Evolutionary conservation across 176 grass and related monocot genomes (phyloP).

Genomic region (Coix lacrymajobi): DNA sequence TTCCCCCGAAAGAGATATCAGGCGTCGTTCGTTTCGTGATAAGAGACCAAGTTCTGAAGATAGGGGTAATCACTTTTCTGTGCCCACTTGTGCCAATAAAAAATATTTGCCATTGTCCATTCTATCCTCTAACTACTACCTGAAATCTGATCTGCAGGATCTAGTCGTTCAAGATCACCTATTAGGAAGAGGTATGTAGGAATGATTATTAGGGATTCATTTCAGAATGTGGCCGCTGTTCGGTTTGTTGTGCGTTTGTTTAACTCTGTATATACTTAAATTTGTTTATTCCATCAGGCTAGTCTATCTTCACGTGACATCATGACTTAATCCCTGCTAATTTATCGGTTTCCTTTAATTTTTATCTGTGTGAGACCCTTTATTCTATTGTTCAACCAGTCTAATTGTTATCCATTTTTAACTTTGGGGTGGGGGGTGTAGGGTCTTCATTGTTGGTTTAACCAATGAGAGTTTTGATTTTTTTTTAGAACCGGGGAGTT

Average conservation of each 20-base stretch:
- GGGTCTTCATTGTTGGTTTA: not conserved
- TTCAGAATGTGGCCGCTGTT: not conserved
- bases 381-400: not conserved
- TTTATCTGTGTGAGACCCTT: not conserved
- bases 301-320: not conserved
- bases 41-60: conserved; percentile 54
- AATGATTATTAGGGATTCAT: not conserved
- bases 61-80: conserved; percentile 39
- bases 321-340: not conserved
- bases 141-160: conserved; percentile 43
- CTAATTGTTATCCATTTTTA: not conserved
- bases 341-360: not conserved
- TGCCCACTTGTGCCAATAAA: not conserved
- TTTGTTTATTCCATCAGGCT: not conserved
- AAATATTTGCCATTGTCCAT: not conserved
- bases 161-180: conserved; percentile 66
- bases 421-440: not conserved
- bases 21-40: conserved; percentile 45
- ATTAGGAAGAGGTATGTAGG: conserved; percentile 47
- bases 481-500: not conserved
- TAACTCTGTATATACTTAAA: not conserved
- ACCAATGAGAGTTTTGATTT: not conserved
- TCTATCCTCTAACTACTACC: not conserved
- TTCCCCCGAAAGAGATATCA: conserved; percentile 62
- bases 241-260: not conserved